Base-by-base conservation (phyloP, 352 stramenopile species). In the Phytopythium chamaehyphon region DNA sequence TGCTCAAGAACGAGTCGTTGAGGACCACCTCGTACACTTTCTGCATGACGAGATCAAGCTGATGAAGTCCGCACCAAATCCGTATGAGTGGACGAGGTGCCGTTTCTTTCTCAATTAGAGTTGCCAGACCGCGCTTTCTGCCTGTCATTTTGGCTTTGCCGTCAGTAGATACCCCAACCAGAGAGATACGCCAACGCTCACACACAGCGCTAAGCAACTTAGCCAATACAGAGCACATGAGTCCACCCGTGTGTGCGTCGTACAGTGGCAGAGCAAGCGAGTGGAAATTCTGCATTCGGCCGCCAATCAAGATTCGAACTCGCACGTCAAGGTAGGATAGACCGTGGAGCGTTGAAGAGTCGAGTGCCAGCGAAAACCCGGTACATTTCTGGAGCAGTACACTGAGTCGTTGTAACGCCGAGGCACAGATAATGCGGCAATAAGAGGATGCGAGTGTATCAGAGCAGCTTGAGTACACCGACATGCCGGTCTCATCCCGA, bases 251-350 rank as follows among this genome's bases (percentile, higher is more conserved):
- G 21, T 54, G 48, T 1, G 37, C 14, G 1, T 24, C 48, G 18
- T 19, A 47, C 5, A 40, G 21, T 3, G 48, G 37, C 6, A 47
- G 19, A 2, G 35, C 37, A 1, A 54, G 10, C 1, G 47, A 24
- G 21, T 47, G 48, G 40, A 47, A 47, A 12, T 40, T 54, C 11
- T 47, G 28, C 38, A 54, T 39, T 9, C 8, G 23, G 10, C 48
- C 37, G 14, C 16, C 19, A 1, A 10, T 1, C 4, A 47, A 5
- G n/a, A 54, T 18, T 6, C 48, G 18, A 12, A 54, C 48, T 0
- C 48, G 35, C 2, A 54, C 11, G 22, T 54, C 48, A 12, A 54
- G 15, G 15, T 54, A 54, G 5, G 48, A 54, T 6, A 47, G 36
- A 18, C 48, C 40, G 36, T 47, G 22, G 8, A 54, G 16, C 3